These are phyloP conservation scores for Dioscorea alata DNA, from an alignment of 106 monocot species.

Conservation along the genomic window DNA sequence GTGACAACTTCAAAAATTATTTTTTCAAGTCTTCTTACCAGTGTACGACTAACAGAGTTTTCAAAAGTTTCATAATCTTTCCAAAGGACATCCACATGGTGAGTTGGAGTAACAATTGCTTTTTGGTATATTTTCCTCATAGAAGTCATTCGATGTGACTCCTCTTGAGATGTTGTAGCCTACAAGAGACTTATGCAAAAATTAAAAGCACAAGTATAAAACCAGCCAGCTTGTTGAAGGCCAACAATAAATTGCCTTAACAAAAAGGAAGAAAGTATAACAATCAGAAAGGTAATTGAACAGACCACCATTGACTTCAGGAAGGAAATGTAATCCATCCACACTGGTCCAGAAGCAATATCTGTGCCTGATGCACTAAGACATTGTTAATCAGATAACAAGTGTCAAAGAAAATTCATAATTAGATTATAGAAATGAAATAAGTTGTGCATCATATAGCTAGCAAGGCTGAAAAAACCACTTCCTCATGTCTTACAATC, in stretches of 20 bases:
- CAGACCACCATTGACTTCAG: slow-evolving; percentile 85
- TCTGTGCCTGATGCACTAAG: slow-evolving; percentile 56
- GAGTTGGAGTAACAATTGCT: slow-evolving; percentile 87
- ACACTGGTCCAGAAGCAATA: slow-evolving; percentile 84
- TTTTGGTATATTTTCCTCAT: slow-evolving; percentile 82
- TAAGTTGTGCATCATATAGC: too few species aligned
- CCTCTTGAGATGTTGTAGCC: slow-evolving; percentile 73
- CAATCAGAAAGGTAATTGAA: slow-evolving; percentile 7
- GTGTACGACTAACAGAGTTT: slow-evolving; percentile 87
- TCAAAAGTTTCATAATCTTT: slow-evolving; percentile 97
- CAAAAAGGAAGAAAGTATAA: background rate
- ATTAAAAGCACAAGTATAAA: background rate
- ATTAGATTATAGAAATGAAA: too few species aligned
- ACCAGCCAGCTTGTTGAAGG: background rate
- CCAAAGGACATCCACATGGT: slow-evolving; percentile 95
- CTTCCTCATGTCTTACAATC: too few species aligned
- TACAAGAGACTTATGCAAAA: slow-evolving; percentile 20
- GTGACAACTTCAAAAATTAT: background rate
- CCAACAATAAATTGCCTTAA: background rate
- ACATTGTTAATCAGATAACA: background rate
- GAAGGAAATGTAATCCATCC: slow-evolving; percentile 96
- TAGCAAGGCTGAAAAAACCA: too few species aligned
- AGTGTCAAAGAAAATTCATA: too few species aligned
- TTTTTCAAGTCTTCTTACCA: slow-evolving; percentile 41
- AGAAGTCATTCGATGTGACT: slow-evolving; percentile 91